phyloP scores from a whole-genome alignment of 2,329 filamentous ascomycete genomes.

The Colletotrichum sp. region DNA sequence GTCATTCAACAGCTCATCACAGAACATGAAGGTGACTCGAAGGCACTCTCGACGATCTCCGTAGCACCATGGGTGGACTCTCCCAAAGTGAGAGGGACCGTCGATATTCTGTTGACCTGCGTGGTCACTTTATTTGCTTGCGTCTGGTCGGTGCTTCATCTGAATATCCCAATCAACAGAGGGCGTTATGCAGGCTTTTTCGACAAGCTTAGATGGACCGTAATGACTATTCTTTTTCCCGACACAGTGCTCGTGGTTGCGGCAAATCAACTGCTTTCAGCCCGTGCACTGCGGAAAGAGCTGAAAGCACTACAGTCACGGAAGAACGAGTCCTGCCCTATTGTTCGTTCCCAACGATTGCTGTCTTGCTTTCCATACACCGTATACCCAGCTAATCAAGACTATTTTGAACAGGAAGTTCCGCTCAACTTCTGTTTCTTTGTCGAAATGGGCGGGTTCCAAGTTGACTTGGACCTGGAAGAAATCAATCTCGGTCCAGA shows the following conservation, averaged over 20 bases:
- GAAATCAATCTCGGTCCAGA: background rate
- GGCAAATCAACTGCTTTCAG: constrained; percentile 21
- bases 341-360: background rate
- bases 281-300: background rate
- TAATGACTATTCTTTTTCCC: constrained; percentile 33
- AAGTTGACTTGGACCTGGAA: background rate
- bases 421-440: constrained; percentile 32
- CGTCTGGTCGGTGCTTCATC: constrained; percentile 40
- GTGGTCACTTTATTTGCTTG: constrained; percentile 37
- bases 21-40: background rate
- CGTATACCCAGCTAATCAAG: background rate
- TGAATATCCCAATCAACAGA: constrained; percentile 35
- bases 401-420: fast-evolving
- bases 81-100: constrained; percentile 32
- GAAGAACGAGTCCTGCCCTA: fast-evolving
- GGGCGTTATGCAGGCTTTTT: background rate
- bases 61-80: background rate
- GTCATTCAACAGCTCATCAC: background rate
- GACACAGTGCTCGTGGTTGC: constrained; percentile 34
- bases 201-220: constrained; percentile 32
- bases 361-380: background rate
- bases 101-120: constrained; percentile 38
- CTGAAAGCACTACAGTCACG: fast-evolving
- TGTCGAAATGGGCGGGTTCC: constrained; percentile 33
- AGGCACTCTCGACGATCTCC: background rate